phyloP scores from a whole-genome alignment of 2,329 filamentous ascomycete species.

The Dactylella cylindrospora region DNA sequence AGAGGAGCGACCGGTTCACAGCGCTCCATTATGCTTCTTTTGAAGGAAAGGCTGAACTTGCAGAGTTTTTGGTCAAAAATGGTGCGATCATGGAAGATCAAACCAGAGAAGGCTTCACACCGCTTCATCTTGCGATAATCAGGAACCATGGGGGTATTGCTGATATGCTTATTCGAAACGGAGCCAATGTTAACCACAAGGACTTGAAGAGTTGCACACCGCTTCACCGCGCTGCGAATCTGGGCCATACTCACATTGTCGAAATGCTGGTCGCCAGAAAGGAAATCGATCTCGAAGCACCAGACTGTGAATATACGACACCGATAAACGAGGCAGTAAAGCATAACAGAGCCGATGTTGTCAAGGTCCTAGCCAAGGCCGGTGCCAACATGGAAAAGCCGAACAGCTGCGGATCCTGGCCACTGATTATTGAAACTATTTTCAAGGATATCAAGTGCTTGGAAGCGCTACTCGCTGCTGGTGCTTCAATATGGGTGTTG shows the following conservation, averaged over 20 bases:
- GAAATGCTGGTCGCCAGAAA: slow-evolving; percentile 31
- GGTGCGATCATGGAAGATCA: slow-evolving; percentile 34
- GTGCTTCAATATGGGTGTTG: slow-evolving; percentile 23
- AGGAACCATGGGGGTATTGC: slow-evolving; percentile 16
- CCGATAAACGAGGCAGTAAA: slow-evolving; percentile 26
- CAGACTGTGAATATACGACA: slow-evolving; percentile 12
- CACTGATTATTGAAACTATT: slow-evolving; percentile 17
- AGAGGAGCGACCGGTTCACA: slow-evolving; percentile 21
- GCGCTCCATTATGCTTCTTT: slow-evolving; percentile 25
- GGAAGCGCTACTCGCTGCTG: slow-evolving; percentile 7
- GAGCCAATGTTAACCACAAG: slow-evolving; percentile 28
- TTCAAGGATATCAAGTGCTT: slow-evolving; percentile 17
- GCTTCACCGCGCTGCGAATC: slow-evolving; percentile 21
- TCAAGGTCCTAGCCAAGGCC: slow-evolving; percentile 12
- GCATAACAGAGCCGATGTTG: slow-evolving; percentile 15
- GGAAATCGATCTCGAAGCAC: slow-evolving; percentile 21
- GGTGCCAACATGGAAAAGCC: slow-evolving; percentile 23
- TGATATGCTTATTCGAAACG: slow-evolving; percentile 19
- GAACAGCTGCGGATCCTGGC: slow-evolving; percentile 3
- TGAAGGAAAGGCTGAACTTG: slow-evolving; percentile 15
- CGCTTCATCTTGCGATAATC: slow-evolving; percentile 19
- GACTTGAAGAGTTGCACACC: slow-evolving; percentile 30
- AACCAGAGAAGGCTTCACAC: slow-evolving; percentile 22
- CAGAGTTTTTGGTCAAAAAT: slow-evolving; percentile 32
- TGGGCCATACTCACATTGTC: slow-evolving; percentile 16